Evolutionary conservation across 345 rosid species (phyloP), one percentile per base, ranked within the genome.

Genomic region (Camelina laxa): DNA sequence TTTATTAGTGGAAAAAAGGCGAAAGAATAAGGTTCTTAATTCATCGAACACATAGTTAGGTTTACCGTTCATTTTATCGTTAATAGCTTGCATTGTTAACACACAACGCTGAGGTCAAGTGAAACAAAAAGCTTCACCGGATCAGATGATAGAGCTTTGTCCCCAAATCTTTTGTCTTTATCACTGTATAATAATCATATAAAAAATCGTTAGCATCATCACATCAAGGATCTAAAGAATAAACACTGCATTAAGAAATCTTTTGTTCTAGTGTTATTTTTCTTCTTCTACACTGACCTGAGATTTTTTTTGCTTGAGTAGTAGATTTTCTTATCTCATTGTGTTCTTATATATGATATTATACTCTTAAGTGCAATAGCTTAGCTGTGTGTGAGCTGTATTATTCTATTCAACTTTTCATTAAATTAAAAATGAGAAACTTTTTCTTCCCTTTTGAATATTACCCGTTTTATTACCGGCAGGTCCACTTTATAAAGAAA

Each of bases 101-200:
- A 82, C 1, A 88, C 49, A 31, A 62, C 80, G n/a, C 83, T 77
- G 7, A 88, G 70, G 20, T 82, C 89, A 2, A 69, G 75, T 48
- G 44, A 65, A 86, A 21, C 75, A 79, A 15, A 56, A 53, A 5
- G 82, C 88, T 61, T 93, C 96, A 17, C 76, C 21, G 1, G 81
- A 67, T 27, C 30, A 5, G 30, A 27, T 5, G 4, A 27, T 41
- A 89, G 62, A 58, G 84, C 72, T 56, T 80, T 55, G 27, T 72
- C 4, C 36, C 85, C 79, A 6, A 66, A 75, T 60, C 58, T 67
- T 44, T 86, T 81, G 45, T 71, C 67, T 7, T 81, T 83, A 31
- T 91, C 68, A 91, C 98, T 89, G 77, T 70, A 80, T 10, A 9
- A 21, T 19, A 36, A 63, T 16, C 39, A 31, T 8, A 14, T 2